A percentile compares a stretch with the other conserved stretches of the same genome.
These are phyloP conservation scores for Ophiostoma perfectum DNA, from an alignment of 2,329 filamentous ascomycete genomes.

Conservation along the genomic window DNA sequence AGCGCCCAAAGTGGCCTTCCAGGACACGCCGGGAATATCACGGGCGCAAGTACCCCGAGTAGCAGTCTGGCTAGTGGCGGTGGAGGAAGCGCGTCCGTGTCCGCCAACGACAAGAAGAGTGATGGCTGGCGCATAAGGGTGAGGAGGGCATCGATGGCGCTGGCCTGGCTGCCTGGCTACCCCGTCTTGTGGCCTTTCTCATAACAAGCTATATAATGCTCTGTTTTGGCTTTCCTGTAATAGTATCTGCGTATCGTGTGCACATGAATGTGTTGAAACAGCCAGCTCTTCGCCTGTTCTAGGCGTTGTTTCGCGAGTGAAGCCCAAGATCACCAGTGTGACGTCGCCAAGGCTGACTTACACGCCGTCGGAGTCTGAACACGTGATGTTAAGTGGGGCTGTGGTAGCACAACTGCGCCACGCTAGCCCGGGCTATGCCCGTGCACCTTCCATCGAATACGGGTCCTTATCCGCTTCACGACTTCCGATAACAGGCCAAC, in stretches of 20 bases:
- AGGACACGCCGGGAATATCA: not conserved
- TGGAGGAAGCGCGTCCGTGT: not conserved
- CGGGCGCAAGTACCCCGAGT: not conserved
- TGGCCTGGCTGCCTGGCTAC: not conserved
- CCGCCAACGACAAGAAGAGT: not conserved
- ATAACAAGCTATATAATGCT: too few species aligned
- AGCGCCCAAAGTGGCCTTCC: not conserved
- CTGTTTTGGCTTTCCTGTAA: too few species aligned
- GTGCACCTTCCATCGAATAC: not conserved
- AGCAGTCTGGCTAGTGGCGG: not conserved
- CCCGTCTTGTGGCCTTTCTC: too few species aligned
- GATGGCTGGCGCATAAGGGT: not conserved
- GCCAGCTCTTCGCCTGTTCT: not conserved
- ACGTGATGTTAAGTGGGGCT: not conserved
- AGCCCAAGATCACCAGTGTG: conserved; percentile 5
- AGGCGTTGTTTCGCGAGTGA: not conserved
- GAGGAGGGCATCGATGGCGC: not conserved
- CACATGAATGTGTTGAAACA: too few species aligned
- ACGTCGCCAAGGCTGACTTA: conserved; percentile 7
- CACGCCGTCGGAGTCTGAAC: not conserved
- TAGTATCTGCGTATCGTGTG: too few species aligned
- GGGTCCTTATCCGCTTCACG: not conserved
- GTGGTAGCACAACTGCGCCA: conserved; percentile 3
- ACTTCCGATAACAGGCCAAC: not conserved
- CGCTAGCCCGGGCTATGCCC: not conserved